Conservation (phyloP, 2,329 filamentous ascomycete species). For the Albophoma yamanashiensis region DNA sequence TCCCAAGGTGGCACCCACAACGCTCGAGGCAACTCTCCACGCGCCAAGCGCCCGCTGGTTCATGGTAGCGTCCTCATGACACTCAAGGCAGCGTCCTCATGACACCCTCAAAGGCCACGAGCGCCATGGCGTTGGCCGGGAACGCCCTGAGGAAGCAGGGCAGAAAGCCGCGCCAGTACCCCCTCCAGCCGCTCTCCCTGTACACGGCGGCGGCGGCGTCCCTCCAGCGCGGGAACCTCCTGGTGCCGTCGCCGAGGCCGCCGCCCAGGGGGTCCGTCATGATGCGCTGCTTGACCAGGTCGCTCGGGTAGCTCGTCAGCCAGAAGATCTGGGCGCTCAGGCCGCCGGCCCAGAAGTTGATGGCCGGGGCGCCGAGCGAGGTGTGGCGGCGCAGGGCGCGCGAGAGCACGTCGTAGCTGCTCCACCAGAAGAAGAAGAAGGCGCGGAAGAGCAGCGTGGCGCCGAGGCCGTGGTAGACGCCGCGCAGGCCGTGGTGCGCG, state of each 20-base stretch:
- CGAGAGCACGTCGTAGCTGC: conserved; percentile 81
- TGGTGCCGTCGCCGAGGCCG: conserved; percentile 52
- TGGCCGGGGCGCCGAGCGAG: conserved; percentile 58
- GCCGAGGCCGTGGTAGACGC: conserved; percentile 75
- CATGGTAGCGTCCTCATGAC: conserved; percentile 62
- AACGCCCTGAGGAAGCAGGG: conserved; percentile 92
- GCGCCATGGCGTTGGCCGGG: conserved; percentile 87
- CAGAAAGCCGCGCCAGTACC: conserved; percentile 88
- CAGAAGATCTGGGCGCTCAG: conserved; percentile 91
- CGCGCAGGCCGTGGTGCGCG: conserved; percentile 60
- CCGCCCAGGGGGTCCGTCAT: conserved; percentile 90
- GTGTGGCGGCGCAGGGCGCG: conserved; percentile 57
- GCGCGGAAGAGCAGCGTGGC: conserved; percentile 82
- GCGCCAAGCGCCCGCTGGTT: background rate
- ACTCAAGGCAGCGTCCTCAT: conserved; percentile 57
- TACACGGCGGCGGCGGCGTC: conserved; percentile 72
- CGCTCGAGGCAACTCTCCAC: background rate
- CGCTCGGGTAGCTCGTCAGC: conserved; percentile 82
- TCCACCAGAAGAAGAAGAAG: conserved; percentile 99
- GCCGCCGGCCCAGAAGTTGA: conserved; percentile 97
- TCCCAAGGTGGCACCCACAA: background rate
- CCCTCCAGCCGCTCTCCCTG: conserved; percentile 61
- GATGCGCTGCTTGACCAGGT: conserved; percentile 91
- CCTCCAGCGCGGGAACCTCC: conserved; percentile 64
- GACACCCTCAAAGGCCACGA: conserved; percentile 87